Evolutionary conservation across 2,329 filamentous ascomycete genomes (phyloP), one percentile per base, ranked within the genome.

Genomic region (Davidsoniella neocaledoniae): DNA sequence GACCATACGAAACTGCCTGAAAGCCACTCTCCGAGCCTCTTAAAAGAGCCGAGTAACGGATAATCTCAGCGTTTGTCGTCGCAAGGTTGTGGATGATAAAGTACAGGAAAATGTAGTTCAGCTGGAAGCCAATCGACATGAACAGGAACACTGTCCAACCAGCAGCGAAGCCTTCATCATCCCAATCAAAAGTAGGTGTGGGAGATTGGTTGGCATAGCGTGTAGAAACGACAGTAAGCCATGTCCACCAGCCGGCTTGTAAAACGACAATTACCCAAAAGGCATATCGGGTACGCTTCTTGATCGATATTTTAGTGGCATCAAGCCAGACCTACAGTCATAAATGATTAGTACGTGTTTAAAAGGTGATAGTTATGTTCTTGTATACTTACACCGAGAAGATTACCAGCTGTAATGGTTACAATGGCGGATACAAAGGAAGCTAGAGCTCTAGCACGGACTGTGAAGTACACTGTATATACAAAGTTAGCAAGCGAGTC

Each of bases 31-130:
- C 81, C 0, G 78, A 82, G 1, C 78, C 82, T 50, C 81, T 70
- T 2, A 86, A 66, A 10, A 86, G 62, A 0, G 78, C 80, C 0
- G 81, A 74, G 57, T 81, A 79, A 1, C 81, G 72, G 41, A 86
- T 73, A 1, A 85, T 72, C 55, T 86, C 76, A 21, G 71, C 69
- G 46, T 83, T 70, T 5, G 70, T 67, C 4, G 67, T 62, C 1
- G 82, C 78, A 2, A 86, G 60, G 56, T 83, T 79, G 3, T 76
- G 72, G 8, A 86, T 73, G 53, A 86, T 67, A 57, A 86, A 86
- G 64, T 85, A 84, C 68, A 85, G 62, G 59, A 78, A 85, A 55
- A 85, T 68, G 59, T 86, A 86, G 60, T 86, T 86, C 6, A 84
- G 56, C 62, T 86, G 81, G 56, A 86, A 86, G 0, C 78, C 75